Evolutionary conservation across 768 basidiomycete genomes (phyloP), one percentile per base, ranked within the genome.

Genomic region (Lentinula guzmanii): DNA sequence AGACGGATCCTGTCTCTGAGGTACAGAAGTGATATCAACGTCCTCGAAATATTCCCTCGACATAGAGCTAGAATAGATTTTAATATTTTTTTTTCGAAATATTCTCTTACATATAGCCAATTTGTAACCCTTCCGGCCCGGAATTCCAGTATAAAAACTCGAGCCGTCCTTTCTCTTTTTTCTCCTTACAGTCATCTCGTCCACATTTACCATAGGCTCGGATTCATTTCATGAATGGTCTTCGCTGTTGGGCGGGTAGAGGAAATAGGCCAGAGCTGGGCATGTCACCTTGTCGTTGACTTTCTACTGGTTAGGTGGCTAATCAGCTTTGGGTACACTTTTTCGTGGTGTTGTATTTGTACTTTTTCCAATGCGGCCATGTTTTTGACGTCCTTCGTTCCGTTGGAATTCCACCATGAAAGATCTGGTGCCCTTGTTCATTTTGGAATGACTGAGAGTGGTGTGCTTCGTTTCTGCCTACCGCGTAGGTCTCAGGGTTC

Each of bases 241-340:
- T 53, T 34, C 28, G 16, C 2, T 53, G 52, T 39, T 53, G 52
- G 51, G 18, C 15, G 52, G 5, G 52, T 53, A 53, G 16, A 53
- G 31, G 37, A 39, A 53, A n/a, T 21, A 34, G 13, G 31, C 52
- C 15, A 21, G 52, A 53, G 52, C 52, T 53, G 52, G 52, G 52
- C 52, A 53, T 35, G 52, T 53, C 52, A 28, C 35, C 52, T 53
- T 16, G 31, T 53, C 52, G 52, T 53, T 52, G 0, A 15, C 7
- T 18, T 53, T 34, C 33, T 39, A 34, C 52, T 33, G 52, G 16
- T 34, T 34, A 34, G 52, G 52, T 53, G 52, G 11, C 52, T 53
- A 53, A 53, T 53, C 52, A 53, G 52, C 52, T 53, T 28, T 53
- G 52, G 52, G 52, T 34, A 53, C 52, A 53, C 9, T 53, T 53